phyloP scores from a whole-genome alignment of 345 rosid species.

The Eucalyptus urophylla region DNA sequence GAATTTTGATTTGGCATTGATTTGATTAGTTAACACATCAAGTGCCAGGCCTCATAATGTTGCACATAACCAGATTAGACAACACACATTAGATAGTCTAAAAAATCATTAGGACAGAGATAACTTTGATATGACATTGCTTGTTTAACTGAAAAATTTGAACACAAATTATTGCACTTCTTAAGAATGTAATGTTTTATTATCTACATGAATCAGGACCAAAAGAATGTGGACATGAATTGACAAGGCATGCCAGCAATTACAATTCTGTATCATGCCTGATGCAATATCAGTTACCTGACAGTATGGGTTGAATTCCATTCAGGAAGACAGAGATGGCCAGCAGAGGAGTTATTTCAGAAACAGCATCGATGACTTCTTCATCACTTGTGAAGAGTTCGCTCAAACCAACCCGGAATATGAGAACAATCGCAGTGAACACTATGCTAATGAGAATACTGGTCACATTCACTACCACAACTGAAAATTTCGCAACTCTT shows the following conservation, averaged over 20 bases:
- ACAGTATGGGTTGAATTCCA: constrained; percentile 90
- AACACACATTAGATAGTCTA: neutral
- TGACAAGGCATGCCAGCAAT: neutral
- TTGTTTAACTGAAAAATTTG: neutral
- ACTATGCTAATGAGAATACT: constrained; percentile 42
- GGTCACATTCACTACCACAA: constrained; percentile 48
- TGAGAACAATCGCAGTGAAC: constrained; percentile 31
- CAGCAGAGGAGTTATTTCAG: constrained; percentile 55
- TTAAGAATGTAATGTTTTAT: neutral
- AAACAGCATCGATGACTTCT: constrained; percentile 53
- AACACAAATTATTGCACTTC: neutral
- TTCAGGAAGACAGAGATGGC: constrained; percentile 80
- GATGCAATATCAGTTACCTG: constrained; percentile 22
- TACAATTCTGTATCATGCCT: neutral
- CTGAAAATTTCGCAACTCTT: constrained; percentile 58
- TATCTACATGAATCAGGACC: neutral
- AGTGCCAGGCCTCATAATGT: neutral
- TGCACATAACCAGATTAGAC: neutral
- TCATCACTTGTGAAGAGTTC: constrained; percentile 56
- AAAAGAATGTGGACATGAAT: neutral
- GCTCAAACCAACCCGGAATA: constrained; percentile 45
- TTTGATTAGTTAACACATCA: neutral
- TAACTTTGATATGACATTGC: neutral
- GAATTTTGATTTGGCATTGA: neutral
- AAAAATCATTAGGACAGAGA: neutral